A percentile compares a stretch with the other conserved stretches of the same genome.
Evolutionary conservation across 805 yeast species (phyloP).

Genomic region (Isabelozyma gotoi): DNA sequence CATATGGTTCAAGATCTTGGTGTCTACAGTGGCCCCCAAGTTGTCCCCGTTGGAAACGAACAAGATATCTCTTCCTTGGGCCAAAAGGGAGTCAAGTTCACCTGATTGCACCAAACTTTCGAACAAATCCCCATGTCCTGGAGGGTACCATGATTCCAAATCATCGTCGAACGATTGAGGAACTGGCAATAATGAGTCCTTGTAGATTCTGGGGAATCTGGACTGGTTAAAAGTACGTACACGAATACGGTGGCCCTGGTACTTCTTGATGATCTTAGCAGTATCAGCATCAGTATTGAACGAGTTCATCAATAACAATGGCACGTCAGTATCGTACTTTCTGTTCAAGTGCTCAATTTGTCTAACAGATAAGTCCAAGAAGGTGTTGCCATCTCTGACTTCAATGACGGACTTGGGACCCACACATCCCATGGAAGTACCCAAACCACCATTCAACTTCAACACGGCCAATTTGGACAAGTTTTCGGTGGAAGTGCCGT

Average conservation of each 20-base stretch:
- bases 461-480: conserved; percentile 88
- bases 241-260: conserved; percentile 93
- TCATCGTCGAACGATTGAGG: conserved; percentile 74
- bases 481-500: conserved; percentile 36
- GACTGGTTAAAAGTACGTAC: conserved; percentile 97
- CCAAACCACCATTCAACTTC: conserved; percentile 96
- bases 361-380: conserved; percentile 91
- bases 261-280: conserved; percentile 91
- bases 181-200: conserved; percentile 94
- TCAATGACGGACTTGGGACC: conserved; percentile 98
- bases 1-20: conserved; percentile 89
- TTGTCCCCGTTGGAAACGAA: conserved; percentile 98
- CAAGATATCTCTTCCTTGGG: conserved; percentile 90
- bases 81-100: conserved; percentile 83
- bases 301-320: conserved; percentile 95
- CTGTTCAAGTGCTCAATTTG: conserved; percentile 95
- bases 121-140: conserved; percentile 99
- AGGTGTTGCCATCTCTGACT: conserved; percentile 97
- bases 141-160: conserved; percentile 94
- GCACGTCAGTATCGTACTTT: conserved; percentile 88
- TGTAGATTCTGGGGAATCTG: conserved; percentile 92
- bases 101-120: conserved; percentile 89
- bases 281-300: conserved; percentile 97
- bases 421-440: conserved; percentile 99
- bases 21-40: conserved; percentile 96